Conservation (phyloP, 1,139 yeast genomes). For the Nakaseomyces bracarensis region DNA sequence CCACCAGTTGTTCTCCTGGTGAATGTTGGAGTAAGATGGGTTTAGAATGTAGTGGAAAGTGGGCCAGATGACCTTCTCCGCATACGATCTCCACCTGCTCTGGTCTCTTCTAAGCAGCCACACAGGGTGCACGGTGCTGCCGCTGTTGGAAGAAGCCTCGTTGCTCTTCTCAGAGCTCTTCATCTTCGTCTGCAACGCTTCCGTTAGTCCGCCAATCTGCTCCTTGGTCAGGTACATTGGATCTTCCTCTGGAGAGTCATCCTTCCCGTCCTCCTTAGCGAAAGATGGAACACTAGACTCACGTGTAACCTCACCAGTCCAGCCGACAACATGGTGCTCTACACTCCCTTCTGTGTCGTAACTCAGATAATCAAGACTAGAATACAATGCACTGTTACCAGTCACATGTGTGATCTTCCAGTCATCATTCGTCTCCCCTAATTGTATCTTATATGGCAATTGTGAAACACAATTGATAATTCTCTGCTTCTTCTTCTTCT, state of each 20-base stretch:
- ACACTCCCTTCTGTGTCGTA: constrained; percentile 54
- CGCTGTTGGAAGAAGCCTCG: constrained; percentile 29
- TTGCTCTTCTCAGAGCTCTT: constrained; percentile 32
- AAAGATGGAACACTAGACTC: constrained; percentile 5
- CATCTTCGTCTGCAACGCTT: constrained; percentile 18
- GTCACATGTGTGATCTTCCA: constrained; percentile 60
- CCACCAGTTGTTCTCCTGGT: constrained; percentile 76
- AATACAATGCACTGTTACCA: constrained; percentile 79
- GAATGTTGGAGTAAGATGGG: constrained; percentile 53
- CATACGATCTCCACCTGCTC: constrained; percentile 75
- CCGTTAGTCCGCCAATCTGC: constrained; percentile 39
- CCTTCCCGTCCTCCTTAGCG: constrained; percentile 11
- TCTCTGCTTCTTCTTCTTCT: constrained; percentile 20
- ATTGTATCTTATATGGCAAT: constrained; percentile 30
- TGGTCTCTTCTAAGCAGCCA: constrained; percentile 72
- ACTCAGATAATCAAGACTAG: constrained; percentile 59
- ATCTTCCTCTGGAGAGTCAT: constrained; percentile 38
- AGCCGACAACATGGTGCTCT: constrained; percentile 83
- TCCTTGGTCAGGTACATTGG: constrained; percentile 52
- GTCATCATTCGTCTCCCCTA: constrained; percentile 23
- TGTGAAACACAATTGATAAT: constrained; percentile 34
- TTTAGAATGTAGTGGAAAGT: constrained; percentile 86
- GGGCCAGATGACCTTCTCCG: constrained; percentile 91
- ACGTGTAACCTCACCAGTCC: constrained; percentile 79
- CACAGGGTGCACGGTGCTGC: constrained; percentile 65